Base-by-base conservation (phyloP, 768 basidiomycete genomes). In the Myochromella boudieri region DNA sequence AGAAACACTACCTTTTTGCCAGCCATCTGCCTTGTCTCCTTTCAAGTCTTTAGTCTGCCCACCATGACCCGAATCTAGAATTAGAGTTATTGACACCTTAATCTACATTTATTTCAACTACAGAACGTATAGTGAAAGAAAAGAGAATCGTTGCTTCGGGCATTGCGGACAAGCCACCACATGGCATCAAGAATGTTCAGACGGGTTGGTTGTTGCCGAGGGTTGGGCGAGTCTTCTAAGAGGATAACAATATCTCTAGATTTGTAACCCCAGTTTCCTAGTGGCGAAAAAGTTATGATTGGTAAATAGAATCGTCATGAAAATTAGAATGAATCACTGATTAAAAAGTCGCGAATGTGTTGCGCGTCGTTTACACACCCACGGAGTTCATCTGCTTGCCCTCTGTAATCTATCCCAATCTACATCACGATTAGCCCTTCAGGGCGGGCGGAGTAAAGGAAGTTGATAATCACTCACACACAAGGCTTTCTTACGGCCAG, bases 1-100 rank as follows among this genome's bases (percentile, higher is more conserved):
- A 29, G 8, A 29, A 29, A 29, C 8, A 8, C 8, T 8, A 83
- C 84, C 81, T 75, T 93, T 90, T 52, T 94, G 90, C 44, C 70
- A 78, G 6, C 92, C 93, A 55, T 90, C 87, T 0, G 72, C 67
- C 65, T 95, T 85, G 54, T 91, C 90, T 3, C 87, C 89, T 53
- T 90, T 77, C 1, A 67, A 49, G 65, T 97, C 93, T 42, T 72
- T 74, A 2, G 85, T 84, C 60, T 95, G 94, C 8, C 93, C 95
- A n/a, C 95, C 95, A 58, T 97, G 94, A 0, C 95, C 95, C 1
- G 94, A 95, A 67, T 91, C 87, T 89, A 8, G 14, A 14, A 14
- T 14, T 29, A 14, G 28, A 14, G 28, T 29, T 14, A 29, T 8
- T 29, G 28, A 8, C 28, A 8, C 14, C 28, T 8, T 8, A 14